A percentile compares a stretch with the other conserved stretches of the same genome.
Evolutionary conservation across 2,329 filamentous ascomycete species (phyloP).

Genomic region (Penicillium polonicum): DNA sequence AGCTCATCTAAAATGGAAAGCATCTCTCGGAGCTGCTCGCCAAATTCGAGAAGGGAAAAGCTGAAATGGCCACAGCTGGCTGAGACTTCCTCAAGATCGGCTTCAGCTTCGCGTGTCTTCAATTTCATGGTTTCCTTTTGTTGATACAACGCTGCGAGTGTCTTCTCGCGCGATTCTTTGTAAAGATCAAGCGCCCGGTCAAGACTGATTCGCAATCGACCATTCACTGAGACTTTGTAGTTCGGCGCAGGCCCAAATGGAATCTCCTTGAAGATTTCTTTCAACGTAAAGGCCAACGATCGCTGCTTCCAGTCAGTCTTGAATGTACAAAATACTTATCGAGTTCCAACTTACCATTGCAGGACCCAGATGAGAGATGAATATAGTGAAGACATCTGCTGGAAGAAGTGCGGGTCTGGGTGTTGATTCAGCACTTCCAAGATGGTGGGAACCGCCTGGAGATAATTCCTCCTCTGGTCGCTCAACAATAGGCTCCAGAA

Average conservation of each 20-base stretch:
- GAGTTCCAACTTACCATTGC: slow-evolving; percentile 62
- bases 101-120: slow-evolving; percentile 72
- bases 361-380: slow-evolving; percentile 83
- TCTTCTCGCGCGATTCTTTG: slow-evolving; percentile 69
- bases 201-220: slow-evolving; percentile 76
- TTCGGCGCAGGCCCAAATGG: slow-evolving; percentile 71
- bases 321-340: neutral
- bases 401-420: slow-evolving; percentile 45
- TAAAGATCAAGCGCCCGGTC: slow-evolving; percentile 78
- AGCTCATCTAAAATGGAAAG: slow-evolving; percentile 82
- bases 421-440: slow-evolving; percentile 14
- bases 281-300: slow-evolving; percentile 86
- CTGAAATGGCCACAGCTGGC: slow-evolving; percentile 98
- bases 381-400: slow-evolving; percentile 85
- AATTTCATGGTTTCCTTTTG: slow-evolving; percentile 68
- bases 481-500: slow-evolving; percentile 63
- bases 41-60: slow-evolving; percentile 86
- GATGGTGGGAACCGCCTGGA: slow-evolving; percentile 6
- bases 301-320: slow-evolving; percentile 52
- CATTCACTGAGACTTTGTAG: slow-evolving; percentile 71
- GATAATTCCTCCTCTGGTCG: slow-evolving; percentile 54
- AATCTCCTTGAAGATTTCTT: slow-evolving; percentile 81
- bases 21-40: slow-evolving; percentile 82
- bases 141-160: slow-evolving; percentile 76
- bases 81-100: slow-evolving; percentile 94